Evolutionary conservation across 805 yeast genomes (phyloP), one percentile per base, ranked within the genome.

Genomic region (Candida succiphila): DNA sequence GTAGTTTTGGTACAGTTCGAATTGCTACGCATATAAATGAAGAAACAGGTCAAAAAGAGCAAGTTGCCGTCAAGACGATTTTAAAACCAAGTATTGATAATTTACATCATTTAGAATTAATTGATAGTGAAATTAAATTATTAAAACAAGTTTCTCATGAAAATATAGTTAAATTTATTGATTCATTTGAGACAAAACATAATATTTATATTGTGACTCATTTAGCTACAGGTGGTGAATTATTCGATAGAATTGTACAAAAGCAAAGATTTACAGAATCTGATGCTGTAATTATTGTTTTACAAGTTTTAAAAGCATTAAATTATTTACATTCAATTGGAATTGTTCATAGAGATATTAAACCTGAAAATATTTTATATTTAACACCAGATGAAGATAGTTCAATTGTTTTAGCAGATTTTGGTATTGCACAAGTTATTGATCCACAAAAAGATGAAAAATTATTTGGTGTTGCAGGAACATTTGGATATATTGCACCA

Each of bases 401-500:
- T 7, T 70, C 67, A 35, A 64, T 87, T 19, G 94, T 86, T 8
- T 64, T 87, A 41, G 95, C 95, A 1, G 96, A 87, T 58, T 87
- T 87, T 55, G 96, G 96, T 29, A 85, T 87, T 40, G 95, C 96
- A 23, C 66, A 71, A 42, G 57, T 86, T 17, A 61, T 89, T 15
- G 42, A 39, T 25, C 22, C 30, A 18, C 19, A 27, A 5, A 17
- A 33, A 17, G 35, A 35, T 21, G 36, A 38, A 2, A 37, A 33
- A 20, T 30, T 44, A 6, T 34, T 29, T 18, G 50, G 46, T 15
- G 36, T 39, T 17, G 46, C 49, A 4, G 96, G 96, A 1, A 80
- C 94, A 2, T 75, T 86, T 55, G 95, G 95, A 2, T 87, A 87
- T 52, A 95, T 94, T 12, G 96, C 96, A 0, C 96, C 96, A 1